Conservation (phyloP, 371 early-diverging fungal species). For the Coemansia sp. region DNA sequence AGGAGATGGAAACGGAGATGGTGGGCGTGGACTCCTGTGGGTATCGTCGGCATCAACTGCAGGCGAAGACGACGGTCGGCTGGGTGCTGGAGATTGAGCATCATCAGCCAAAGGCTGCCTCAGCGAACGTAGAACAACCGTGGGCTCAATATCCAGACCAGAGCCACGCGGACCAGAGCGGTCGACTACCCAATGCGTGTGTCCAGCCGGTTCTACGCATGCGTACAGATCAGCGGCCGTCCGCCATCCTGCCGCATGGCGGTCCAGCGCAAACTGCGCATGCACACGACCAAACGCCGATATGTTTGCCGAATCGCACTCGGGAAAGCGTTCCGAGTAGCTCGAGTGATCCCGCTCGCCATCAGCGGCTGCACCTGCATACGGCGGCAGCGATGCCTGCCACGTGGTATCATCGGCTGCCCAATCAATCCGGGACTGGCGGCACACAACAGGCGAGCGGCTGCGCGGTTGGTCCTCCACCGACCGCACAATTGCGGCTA, state of each 20-base stretch:
- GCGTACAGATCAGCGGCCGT: slow-evolving; percentile 27
- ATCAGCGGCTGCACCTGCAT: slow-evolving; percentile 8
- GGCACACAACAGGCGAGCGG: background rate
- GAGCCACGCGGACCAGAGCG: slow-evolving; percentile 43
- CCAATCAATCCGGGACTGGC: background rate
- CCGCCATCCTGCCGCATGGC: slow-evolving; percentile 27
- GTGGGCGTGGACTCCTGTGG: slow-evolving; percentile 14
- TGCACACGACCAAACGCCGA: slow-evolving; percentile 18
- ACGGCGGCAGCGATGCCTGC: slow-evolving; percentile 6
- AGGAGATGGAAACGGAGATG: slow-evolving; percentile 31
- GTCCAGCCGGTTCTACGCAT: slow-evolving; percentile 18
- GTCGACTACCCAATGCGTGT: slow-evolving; percentile 31
- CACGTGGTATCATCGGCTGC: background rate
- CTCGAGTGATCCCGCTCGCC: slow-evolving; percentile 1
- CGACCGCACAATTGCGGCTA: background rate
- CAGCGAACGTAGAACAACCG: background rate
- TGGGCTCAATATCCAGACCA: slow-evolving; percentile 1
- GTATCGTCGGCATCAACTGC: background rate
- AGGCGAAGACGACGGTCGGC: slow-evolving; percentile 1
- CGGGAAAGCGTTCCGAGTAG: slow-evolving; percentile 14
- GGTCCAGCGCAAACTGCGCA: slow-evolving; percentile 38
- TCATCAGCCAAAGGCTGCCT: background rate
- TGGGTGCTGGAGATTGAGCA: background rate
- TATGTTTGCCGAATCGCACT: slow-evolving; percentile 5
- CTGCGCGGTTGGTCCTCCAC: background rate